Base-by-base conservation (phyloP, 306 rosid species). In the Parietaria judaica region DNA sequence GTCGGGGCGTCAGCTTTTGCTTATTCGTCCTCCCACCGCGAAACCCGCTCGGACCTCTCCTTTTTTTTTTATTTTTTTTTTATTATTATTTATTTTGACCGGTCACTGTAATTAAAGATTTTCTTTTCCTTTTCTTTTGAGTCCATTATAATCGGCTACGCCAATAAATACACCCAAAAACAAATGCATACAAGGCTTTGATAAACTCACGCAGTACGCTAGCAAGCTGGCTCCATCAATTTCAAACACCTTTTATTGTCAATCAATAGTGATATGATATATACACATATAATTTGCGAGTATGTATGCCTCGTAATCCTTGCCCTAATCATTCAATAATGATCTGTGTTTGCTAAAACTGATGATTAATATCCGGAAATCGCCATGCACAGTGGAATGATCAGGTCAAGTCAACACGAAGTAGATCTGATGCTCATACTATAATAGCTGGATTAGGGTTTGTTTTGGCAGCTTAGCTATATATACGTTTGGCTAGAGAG, bases 21-120 rank as follows among this genome's bases (percentile, higher is more conserved):
- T 76, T 79, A 78, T 67, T 82, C 87, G 87, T 84, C 84, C 85
- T 83, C 68, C n/a, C 78, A 81, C 90, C 96, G 86, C 71, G 77
- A 83, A 85, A 83, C 90, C 94, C 96, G 96, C 83, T 77, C n/a
- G 73, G 54, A 67, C 88, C 60, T 56, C 68, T 76, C 39, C 23
- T 14, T 52, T 52, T 49, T n/a, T 48, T 48, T 48, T 48, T 48
- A 0, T 56, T 23, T 56, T 80, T 74, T 60, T 73, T 77, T 72
- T 52, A 76, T 70, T 77, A 23, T 23, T 23, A 23, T 23, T 23
- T 23, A 23, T 70, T 73, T 82, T 78, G 82, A 82, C 82, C 80
- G 51, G 72, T 66, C 69, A 60, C 68, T 31, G 23, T 66, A 70
- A 77, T 54, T 61, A 59, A 64, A 49, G 53, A 49, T 48, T 14